Conservation (phyloP, 2,329 filamentous ascomycete species). For the Clonostachys rosea region DNA sequence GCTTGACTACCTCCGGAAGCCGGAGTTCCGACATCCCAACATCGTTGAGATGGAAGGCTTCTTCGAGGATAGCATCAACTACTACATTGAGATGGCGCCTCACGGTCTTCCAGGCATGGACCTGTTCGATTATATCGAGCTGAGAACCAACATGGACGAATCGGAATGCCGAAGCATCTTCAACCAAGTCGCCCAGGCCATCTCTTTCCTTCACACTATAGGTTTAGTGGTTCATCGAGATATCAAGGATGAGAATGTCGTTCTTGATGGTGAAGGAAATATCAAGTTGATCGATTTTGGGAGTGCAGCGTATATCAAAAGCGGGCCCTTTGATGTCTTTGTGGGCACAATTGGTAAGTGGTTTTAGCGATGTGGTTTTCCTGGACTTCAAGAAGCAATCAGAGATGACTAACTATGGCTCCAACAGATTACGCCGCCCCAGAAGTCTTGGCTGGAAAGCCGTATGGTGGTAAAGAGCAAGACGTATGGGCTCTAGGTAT, state of each 20-base stretch:
- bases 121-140: slow-evolving; percentile 96
- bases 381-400: neutral
- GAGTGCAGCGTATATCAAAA: slow-evolving; percentile 97
- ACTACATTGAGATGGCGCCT: slow-evolving; percentile 98
- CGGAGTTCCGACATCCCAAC: slow-evolving; percentile 61
- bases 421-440: slow-evolving; percentile 87
- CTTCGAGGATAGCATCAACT: slow-evolving; percentile 81
- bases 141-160: slow-evolving; percentile 95
- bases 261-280: slow-evolving; percentile 88
- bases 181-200: slow-evolving; percentile 81
- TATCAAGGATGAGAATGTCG: slow-evolving; percentile 98
- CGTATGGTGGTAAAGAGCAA: slow-evolving; percentile 93
- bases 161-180: slow-evolving; percentile 92
- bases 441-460: slow-evolving; percentile 89
- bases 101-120: slow-evolving; percentile 97
- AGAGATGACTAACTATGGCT: neutral
- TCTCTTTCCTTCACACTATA: slow-evolving; percentile 87
- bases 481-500: slow-evolving; percentile 98
- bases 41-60: slow-evolving; percentile 72
- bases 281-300: slow-evolving; percentile 99
- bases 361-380: neutral
- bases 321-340: slow-evolving; percentile 96
- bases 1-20: slow-evolving; percentile 82
- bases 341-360: slow-evolving; percentile 91
- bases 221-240: slow-evolving; percentile 93